A percentile compares a stretch with the other conserved stretches of the same genome.
phyloP scores from a whole-genome alignment of 1,284 basidiomycete genomes.

The Ustilago sp. region DNA sequence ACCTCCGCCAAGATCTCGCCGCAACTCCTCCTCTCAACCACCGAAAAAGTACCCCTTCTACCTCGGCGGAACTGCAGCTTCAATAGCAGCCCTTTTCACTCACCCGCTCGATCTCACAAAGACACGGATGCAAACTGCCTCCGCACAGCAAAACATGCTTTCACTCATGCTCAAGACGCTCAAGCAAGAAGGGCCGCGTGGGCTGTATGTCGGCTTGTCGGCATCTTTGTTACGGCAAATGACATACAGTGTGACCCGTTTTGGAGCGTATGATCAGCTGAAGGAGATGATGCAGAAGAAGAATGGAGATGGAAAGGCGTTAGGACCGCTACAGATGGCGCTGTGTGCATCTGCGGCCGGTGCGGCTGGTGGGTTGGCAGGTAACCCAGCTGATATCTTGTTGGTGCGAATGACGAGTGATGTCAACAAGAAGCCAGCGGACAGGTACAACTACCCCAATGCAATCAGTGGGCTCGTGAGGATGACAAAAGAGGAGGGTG shows the following conservation, averaged over 20 bases:
- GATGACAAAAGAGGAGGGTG: conserved; percentile 72
- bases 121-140: conserved; percentile 69
- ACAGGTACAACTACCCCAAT: conserved; percentile 69
- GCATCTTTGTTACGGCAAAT: conserved; percentile 66
- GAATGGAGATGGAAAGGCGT: conserved; percentile 24
- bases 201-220: conserved; percentile 65
- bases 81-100: conserved; percentile 66
- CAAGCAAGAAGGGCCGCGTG: conserved; percentile 51
- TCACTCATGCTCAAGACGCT: conserved; percentile 53
- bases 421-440: conserved; percentile 62
- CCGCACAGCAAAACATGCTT: conserved; percentile 53
- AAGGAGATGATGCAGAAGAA: conserved; percentile 47
- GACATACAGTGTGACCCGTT: conserved; percentile 66
- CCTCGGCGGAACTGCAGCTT: conserved; percentile 65
- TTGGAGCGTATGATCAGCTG: conserved; percentile 66
- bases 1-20: conserved; percentile 8
- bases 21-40: background rate
- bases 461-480: conserved; percentile 71
- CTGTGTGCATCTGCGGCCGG: conserved; percentile 60
- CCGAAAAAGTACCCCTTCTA: conserved; percentile 62
- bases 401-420: conserved; percentile 71
- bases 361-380: conserved; percentile 63
- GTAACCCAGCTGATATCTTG: conserved; percentile 72
- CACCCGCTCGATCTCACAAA: conserved; percentile 70
- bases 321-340: conserved; percentile 56